Evolutionary conservation across 495 filamentous ascomycete genomes (phyloP).

Genomic region (Schizothecium vesticola): DNA sequence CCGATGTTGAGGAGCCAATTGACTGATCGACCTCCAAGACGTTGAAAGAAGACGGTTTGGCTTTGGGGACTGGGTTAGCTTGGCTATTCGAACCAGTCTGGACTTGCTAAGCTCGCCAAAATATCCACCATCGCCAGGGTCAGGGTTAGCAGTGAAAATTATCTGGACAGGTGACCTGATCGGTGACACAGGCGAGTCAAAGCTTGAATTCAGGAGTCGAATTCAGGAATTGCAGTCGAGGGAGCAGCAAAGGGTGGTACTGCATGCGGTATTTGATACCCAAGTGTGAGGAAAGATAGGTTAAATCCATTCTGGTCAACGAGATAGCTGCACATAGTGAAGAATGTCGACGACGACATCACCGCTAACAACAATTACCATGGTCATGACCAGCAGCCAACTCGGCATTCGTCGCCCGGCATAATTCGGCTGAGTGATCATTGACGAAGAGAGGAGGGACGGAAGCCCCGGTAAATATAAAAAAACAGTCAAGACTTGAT

Average conservation of each 20-base stretch:
- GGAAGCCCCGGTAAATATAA: neutral
- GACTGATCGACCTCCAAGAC: neutral
- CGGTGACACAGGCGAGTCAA: neutral
- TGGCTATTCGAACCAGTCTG: neutral
- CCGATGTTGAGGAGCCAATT: neutral
- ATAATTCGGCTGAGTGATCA: neutral
- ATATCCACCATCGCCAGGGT: neutral
- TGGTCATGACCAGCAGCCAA: neutral
- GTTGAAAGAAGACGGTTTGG: neutral
- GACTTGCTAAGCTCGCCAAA: too few species aligned
- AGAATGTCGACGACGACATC: neutral
- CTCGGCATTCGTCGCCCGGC: neutral
- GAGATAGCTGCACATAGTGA: too few species aligned
- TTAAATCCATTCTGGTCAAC: neutral
- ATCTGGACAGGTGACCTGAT: neutral
- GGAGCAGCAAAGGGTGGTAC: neutral
- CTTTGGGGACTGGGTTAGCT: neutral
- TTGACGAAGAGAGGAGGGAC: neutral
- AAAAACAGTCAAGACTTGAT: neutral
- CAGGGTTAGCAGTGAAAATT: neutral
- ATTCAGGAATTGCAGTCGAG: neutral
- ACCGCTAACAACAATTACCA: neutral
- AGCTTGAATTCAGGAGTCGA: neutral
- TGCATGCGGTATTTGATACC: neutral
- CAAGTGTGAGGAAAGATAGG: neutral